Evolutionary conservation across 306 rosid genomes (phyloP), one percentile per base, ranked within the genome.

Genomic region (Prunus armeniaca): DNA sequence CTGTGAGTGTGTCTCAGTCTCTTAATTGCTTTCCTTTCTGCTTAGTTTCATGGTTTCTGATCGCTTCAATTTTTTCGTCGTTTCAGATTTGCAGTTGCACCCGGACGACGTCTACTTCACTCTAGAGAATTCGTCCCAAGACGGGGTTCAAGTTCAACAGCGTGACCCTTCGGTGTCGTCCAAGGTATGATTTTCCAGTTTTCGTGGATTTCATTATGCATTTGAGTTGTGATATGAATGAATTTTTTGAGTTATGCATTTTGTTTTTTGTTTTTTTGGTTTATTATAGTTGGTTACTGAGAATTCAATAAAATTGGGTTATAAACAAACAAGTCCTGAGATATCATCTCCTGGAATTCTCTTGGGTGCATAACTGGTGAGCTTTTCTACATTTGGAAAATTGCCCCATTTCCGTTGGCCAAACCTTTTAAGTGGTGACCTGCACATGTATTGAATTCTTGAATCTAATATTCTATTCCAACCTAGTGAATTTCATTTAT

Each of bases 31-130:
- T 61, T 2, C 12, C 49, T 22, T 49, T 7, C 19, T 22, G 25
- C 14, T 13, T 20, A 32, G 11, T 67, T 72, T 64, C 4, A 19
- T 27, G 28, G 50, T 19, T 62, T 78, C 47, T 38, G 51, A 54
- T 73, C 27, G 69, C 30, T 77, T 41, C 57, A 34, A 0, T 67
- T 69, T 11, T 66, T 69, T 6, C 12, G 9, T 43, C 12, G 4
- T 69, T 83, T 81, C 86, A 90, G 96, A 90, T 78, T 87, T 95
- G 79, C 91, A 82, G 79, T 67, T 95, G 80, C 96, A 90, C 49
- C 89, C 91, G 46, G 98, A 92, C 51, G 98, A 95, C 71, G 79
- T 95, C 7, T 95, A 92, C 89, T 92, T 78, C 83, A 95, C 91
- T 28, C 85, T 94, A 12, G 98, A 92, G 66, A 78, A 62, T 67